Conservation (phyloP, 306 rosid species). For the Citrullus amarus region DNA sequence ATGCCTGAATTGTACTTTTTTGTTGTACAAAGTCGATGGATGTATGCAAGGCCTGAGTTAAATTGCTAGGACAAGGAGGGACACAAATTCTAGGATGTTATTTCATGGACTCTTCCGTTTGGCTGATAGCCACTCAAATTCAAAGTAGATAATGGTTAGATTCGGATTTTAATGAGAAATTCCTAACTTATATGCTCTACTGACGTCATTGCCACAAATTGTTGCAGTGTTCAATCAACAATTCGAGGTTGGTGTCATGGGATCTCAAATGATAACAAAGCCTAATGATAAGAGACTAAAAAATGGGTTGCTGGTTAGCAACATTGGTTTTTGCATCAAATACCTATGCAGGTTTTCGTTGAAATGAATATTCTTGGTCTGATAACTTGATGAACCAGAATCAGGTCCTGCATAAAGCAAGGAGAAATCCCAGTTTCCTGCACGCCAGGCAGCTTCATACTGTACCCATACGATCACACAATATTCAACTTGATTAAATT, state of each 20-base stretch:
- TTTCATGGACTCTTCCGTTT: background rate
- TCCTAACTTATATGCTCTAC: background rate
- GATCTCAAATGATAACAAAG: background rate
- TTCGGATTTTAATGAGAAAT: background rate
- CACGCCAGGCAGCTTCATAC: conserved; percentile 95
- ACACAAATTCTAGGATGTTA: background rate
- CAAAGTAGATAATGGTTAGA: background rate
- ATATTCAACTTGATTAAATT: background rate
- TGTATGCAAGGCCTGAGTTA: background rate
- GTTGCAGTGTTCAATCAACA: background rate
- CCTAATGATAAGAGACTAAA: background rate
- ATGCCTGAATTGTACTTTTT: background rate
- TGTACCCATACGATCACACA: conserved; percentile 14
- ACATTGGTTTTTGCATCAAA: background rate
- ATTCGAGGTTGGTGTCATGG: background rate
- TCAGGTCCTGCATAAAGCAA: conserved; percentile 33
- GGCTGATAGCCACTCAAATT: background rate
- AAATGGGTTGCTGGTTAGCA: background rate
- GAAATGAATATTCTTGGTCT: conserved; percentile 42
- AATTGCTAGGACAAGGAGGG: background rate
- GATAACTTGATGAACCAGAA: conserved; percentile 23
- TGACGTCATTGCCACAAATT: background rate
- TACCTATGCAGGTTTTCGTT: conserved; percentile 87
- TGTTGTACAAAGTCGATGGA: background rate
- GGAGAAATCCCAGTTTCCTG: conserved; percentile 94